Evolutionary conservation across 176 grass and related monocot genomes (phyloP).

Genomic region (Guadua angustifolia): DNA sequence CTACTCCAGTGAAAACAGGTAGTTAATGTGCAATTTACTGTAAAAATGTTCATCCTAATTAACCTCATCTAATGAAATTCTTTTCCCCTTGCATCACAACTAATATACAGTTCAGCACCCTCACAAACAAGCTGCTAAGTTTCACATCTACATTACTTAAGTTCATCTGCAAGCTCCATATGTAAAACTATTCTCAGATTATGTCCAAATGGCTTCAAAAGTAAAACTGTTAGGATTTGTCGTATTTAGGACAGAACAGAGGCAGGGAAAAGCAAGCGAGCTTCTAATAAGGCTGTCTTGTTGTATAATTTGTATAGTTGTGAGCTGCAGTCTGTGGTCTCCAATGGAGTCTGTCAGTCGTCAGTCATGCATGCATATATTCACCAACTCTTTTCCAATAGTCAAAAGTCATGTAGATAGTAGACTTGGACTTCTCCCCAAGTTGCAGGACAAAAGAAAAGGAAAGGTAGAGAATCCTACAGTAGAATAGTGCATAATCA

Average conservation of each 20-base stretch:
- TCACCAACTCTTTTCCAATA: neutral
- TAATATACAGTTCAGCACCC: neutral
- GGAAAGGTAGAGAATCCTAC: neutral
- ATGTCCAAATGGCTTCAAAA: neutral
- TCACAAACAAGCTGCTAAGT: neutral
- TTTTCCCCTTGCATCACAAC: neutral
- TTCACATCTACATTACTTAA: neutral
- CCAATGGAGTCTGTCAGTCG: too few species aligned
- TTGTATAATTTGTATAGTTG: neutral
- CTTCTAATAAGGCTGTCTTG: neutral
- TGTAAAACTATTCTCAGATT: neutral
- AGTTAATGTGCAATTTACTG: neutral
- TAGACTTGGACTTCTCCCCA: slow-evolving; percentile 41
- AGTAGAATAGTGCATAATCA: neutral
- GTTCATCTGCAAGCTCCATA: neutral
- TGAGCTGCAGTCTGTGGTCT: neutral
- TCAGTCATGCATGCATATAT: neutral
- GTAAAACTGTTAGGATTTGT: neutral
- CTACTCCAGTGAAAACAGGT: neutral
- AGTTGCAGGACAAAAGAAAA: neutral
- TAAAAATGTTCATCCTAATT: neutral
- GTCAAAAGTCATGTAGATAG: slow-evolving; percentile 43
- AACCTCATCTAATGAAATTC: neutral
- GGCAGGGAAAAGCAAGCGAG: slow-evolving; percentile 33
- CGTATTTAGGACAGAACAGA: neutral